Conservation (phyloP, 2,329 filamentous ascomycete genomes). For the Hyphodiscus sp. region DNA sequence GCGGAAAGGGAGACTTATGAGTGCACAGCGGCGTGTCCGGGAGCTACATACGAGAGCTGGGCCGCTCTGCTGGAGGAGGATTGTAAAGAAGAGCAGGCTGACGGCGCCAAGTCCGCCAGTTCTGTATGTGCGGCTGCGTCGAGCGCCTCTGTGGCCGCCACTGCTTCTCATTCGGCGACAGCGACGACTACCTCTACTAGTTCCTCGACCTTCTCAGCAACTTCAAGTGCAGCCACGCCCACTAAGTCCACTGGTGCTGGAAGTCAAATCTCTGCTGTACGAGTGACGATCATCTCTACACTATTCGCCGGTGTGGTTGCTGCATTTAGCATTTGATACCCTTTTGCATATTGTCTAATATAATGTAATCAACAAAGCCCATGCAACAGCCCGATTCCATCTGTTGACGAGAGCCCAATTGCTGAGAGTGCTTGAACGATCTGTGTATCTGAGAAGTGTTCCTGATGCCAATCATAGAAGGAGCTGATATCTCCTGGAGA, state of each 20-base stretch:
- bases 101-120: not conserved
- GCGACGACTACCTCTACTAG: not conserved
- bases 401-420: not conserved
- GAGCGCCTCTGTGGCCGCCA: not conserved
- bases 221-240: no score
- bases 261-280: not conserved
- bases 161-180: not conserved
- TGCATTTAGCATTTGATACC: not conserved
- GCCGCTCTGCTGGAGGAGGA: not conserved
- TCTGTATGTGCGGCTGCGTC: not conserved
- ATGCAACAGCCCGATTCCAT: not conserved
- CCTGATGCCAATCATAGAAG: no score
- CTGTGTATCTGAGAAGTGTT: no score
- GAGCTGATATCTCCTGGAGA: no score
- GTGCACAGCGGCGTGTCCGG: not conserved
- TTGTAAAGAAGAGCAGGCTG: not conserved
- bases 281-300: not conserved
- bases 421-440: no score
- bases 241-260: not conserved
- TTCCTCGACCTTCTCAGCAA: not conserved
- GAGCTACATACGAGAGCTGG: not conserved
- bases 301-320: not conserved
- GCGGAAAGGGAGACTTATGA: not conserved
- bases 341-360: not conserved
- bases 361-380: not conserved